Conservation (phyloP, 2,329 filamentous ascomycete genomes). For the Talaromyces sp. region DNA sequence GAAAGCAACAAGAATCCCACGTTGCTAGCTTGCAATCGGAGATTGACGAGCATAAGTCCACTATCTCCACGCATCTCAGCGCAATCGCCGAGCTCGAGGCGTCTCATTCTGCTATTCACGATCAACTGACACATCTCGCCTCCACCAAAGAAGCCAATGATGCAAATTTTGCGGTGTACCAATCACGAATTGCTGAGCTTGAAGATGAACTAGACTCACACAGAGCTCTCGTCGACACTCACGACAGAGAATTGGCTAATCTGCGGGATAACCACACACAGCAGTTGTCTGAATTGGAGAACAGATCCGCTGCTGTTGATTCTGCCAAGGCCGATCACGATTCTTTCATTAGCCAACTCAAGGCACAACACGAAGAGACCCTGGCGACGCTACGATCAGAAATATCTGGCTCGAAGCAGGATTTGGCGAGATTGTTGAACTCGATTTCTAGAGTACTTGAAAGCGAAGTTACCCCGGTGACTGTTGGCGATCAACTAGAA, state of each 20-base stretch:
- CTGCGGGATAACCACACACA: slow-evolving; percentile 52
- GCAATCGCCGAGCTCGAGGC: slow-evolving; percentile 72
- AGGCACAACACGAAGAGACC: slow-evolving; percentile 57
- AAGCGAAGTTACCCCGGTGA: slow-evolving; percentile 53
- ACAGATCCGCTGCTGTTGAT: slow-evolving; percentile 7
- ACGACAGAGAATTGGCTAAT: slow-evolving; percentile 43
- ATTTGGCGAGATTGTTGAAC: slow-evolving; percentile 61
- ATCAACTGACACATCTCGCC: slow-evolving; percentile 64
- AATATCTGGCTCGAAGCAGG: slow-evolving; percentile 62
- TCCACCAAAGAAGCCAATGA: slow-evolving; percentile 56
- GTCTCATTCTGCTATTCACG: slow-evolving; percentile 62
- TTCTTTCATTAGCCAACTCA: slow-evolving; percentile 46
- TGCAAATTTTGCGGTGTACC: slow-evolving; percentile 45
- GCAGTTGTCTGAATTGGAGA: slow-evolving; percentile 37
- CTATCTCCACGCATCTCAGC: slow-evolving; percentile 64
- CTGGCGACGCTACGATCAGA: slow-evolving; percentile 60
- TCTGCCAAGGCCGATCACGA: slow-evolving; percentile 34
- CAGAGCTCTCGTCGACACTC: slow-evolving; percentile 39
- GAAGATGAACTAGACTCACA: slow-evolving; percentile 56
- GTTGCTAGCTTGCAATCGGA: slow-evolving; percentile 64
- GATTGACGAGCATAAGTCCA: slow-evolving; percentile 74
- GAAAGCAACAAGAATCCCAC: slow-evolving; percentile 57
- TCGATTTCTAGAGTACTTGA: slow-evolving; percentile 50
- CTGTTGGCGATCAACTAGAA: slow-evolving; percentile 62
- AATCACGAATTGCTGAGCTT: slow-evolving; percentile 50